Evolutionary conservation across 768 basidiomycete species (phyloP), one percentile per base, ranked within the genome.

Genomic region (Kwoniella sp.): DNA sequence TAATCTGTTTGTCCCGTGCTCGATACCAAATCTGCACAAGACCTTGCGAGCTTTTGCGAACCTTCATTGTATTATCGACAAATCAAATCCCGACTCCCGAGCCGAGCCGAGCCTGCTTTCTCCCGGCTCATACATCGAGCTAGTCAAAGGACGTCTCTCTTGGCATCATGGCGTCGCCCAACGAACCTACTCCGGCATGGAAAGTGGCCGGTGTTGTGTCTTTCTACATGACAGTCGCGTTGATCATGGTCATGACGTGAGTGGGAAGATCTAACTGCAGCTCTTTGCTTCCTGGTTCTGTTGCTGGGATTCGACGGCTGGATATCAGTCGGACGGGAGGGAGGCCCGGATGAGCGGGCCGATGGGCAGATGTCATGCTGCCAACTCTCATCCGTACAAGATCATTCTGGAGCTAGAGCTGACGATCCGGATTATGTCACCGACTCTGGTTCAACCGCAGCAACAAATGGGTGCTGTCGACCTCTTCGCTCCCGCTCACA

Each of bases 161-260:
- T 8, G 13, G 4, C 62, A 51, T 1, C 9, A 63, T 56, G 60
- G 47, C 60, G 17, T 12, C n/a, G n/a, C n/a, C 65, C n/a, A 56
- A 48, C 54, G 62, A 63, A 50, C 62, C 37, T 13, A 31, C 59
- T 37, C 52, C 59, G 45, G 31, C 60, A 34, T 61, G 55, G 60
- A 59, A 59, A 29, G 87, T 90, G 52, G 86, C 87, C 17, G 85
- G 79, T n/a, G 90, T 91, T 26, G 89, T 90, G 67, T 68, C 83
- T 7, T 91, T 91, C 81, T 91, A 90, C 83, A 90, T 91, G 89
- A 79, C 81, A 23, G 85, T 89, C 2, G 90, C 90, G 2, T 82
- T 91, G 9, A 85, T 90, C 45, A 89, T 90, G 79, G 89, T 84
- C 26, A 67, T 67, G 65, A 62, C 60, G 65, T 55, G 45, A 34